These are phyloP conservation scores for Lippia alba DNA, from an alignment of 305 asterid species.

Conservation along the genomic window DNA sequence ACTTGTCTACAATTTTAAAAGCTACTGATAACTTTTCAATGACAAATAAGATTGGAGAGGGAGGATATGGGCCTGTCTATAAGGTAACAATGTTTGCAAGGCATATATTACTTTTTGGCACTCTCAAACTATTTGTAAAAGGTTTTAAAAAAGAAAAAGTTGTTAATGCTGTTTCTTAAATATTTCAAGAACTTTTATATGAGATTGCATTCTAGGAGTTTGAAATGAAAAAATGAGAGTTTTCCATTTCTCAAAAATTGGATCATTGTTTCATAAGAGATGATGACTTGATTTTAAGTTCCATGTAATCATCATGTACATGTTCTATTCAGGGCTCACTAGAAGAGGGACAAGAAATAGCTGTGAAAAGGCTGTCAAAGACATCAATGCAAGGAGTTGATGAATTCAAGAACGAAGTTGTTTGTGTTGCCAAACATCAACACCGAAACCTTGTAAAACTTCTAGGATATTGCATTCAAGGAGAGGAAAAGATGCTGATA, in stretches of 20 bases:
- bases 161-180: too few species aligned
- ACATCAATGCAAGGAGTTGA: not conserved
- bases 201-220: too few species aligned
- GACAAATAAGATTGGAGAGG: constrained; percentile 15
- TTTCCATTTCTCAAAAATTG: too few species aligned
- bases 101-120: too few species aligned
- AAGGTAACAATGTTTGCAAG: constrained; percentile 5
- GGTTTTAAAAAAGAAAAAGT: too few species aligned
- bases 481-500: not conserved
- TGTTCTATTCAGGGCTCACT: constrained; percentile 35
- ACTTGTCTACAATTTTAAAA: constrained; percentile 26
- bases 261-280: not conserved
- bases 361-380: constrained; percentile 47
- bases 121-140: too few species aligned
- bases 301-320: not conserved
- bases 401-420: constrained; percentile 2
- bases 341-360: constrained; percentile 46
- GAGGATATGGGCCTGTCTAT: constrained; percentile 48
- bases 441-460: not conserved
- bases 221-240: too few species aligned
- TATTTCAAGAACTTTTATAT: too few species aligned
- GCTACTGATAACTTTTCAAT: constrained; percentile 40
- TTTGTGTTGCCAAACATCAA: constrained; percentile 1
- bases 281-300: not conserved
- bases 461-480: not conserved